Percentiles rank a stretch among this genome's conserved stretches.
These are phyloP conservation scores for Candolleomyces eurysporus DNA, from an alignment of 768 basidiomycete species.

Conservation along the genomic window DNA sequence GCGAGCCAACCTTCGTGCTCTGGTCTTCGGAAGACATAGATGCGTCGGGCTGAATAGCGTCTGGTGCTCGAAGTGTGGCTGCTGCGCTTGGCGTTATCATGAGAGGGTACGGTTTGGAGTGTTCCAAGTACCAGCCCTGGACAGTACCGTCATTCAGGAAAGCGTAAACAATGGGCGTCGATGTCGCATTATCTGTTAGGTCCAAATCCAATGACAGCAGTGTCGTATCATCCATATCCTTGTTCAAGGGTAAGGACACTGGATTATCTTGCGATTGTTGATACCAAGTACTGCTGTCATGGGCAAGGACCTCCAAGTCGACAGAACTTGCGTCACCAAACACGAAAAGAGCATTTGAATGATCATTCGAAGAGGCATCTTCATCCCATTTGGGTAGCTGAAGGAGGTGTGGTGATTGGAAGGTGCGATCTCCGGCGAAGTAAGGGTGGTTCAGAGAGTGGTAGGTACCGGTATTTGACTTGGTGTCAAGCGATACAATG, in stretches of 20 bases:
- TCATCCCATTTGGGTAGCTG: constrained; percentile 48
- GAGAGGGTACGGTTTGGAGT: constrained; percentile 56
- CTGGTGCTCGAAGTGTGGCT: not conserved
- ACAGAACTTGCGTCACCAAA: constrained; percentile 46
- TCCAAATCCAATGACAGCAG: constrained; percentile 65
- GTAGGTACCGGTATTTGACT: constrained; percentile 37
- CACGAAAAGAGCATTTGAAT: constrained; percentile 39
- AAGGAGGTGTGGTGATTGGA: constrained; percentile 34
- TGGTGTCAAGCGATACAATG: constrained; percentile 42
- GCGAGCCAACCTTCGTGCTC: constrained; percentile 1
- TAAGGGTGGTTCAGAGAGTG: constrained; percentile 42
- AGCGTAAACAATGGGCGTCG: constrained; percentile 62
- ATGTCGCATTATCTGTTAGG: constrained; percentile 48
- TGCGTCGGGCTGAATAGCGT: constrained; percentile 4
- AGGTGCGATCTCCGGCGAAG: constrained; percentile 34
- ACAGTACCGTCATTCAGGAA: constrained; percentile 80
- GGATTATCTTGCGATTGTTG: constrained; percentile 50
- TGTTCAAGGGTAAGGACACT: constrained; percentile 65
- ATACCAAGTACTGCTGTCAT: constrained; percentile 40
- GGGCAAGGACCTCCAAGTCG: constrained; percentile 45
- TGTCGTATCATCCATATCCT: constrained; percentile 67
- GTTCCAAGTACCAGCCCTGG: constrained; percentile 69
- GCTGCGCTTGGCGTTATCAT: constrained; percentile 37
- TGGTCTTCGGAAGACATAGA: constrained; percentile 21
- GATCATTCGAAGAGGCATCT: constrained; percentile 30